These are phyloP conservation scores for Trapa bicornis DNA, from an alignment of 345 rosid genomes.

Conservation along the genomic window DNA sequence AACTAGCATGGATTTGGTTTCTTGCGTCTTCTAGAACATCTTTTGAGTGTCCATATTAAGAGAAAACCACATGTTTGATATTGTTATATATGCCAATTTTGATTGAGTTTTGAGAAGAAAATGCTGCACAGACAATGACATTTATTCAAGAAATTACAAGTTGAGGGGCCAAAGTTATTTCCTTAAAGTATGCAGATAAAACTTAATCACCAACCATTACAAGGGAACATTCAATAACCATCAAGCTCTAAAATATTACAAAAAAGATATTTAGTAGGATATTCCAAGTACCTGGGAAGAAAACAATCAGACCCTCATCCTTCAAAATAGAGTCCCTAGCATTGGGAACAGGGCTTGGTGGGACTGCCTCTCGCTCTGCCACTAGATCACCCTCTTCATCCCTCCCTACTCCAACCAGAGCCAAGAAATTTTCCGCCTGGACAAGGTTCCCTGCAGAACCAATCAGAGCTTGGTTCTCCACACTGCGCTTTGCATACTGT, in stretches of 20 bases:
- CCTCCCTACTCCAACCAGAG: conserved; percentile 55
- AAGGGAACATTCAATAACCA: background rate
- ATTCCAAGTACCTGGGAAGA: conserved; percentile 71
- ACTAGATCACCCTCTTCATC: conserved; percentile 93
- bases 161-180: background rate
- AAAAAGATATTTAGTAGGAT: conserved; percentile 1
- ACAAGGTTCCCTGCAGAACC: conserved; percentile 87
- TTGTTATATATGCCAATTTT: background rate
- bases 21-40: background rate
- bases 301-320: conserved; percentile 69
- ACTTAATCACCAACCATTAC: background rate
- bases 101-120: background rate
- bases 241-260: background rate
- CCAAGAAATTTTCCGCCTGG: conserved; percentile 67
- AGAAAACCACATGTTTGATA: background rate
- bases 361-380: conserved; percentile 30
- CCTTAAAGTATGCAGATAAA: background rate
- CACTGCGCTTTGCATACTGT: conserved; percentile 64
- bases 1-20: background rate
- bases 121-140: no score
- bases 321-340: conserved; percentile 45
- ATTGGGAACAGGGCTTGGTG: conserved; percentile 34
- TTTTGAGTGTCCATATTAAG: background rate
- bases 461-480: conserved; percentile 57
- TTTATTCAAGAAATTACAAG: no score